Evolutionary conservation across 2,329 filamentous ascomycete species (phyloP).

Genomic region (Diaporthe humulicola): DNA sequence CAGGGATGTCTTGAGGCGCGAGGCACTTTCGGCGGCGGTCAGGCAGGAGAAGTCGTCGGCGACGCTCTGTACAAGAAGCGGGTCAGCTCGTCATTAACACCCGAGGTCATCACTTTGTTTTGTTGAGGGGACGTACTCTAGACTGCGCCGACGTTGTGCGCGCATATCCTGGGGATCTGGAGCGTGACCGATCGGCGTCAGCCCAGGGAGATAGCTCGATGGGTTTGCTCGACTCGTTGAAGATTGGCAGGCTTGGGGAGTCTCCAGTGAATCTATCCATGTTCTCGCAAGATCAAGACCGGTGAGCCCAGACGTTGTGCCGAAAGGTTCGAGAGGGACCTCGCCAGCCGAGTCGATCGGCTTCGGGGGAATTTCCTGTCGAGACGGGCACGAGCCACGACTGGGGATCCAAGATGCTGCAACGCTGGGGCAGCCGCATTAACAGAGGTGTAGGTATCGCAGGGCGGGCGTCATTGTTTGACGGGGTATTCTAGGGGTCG

Average conservation of each 20-base stretch:
- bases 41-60: slow-evolving; percentile 76
- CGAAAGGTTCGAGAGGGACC: background rate
- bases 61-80: slow-evolving; percentile 55
- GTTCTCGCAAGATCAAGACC: slow-evolving; percentile 8
- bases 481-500: slow-evolving; percentile 5
- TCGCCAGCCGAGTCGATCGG: slow-evolving; percentile 5
- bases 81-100: slow-evolving; percentile 18
- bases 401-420: slow-evolving; percentile 32
- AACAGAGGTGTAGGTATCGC: slow-evolving; percentile 26
- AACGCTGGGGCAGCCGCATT: slow-evolving; percentile 36
- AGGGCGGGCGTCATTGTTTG: slow-evolving; percentile 33
- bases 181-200: slow-evolving; percentile 50
- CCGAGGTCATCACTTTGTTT: background rate
- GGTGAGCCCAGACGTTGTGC: background rate
- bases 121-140: slow-evolving; percentile 55
- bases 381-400: slow-evolving; percentile 28
- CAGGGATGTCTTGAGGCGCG: slow-evolving; percentile 85
- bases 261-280: slow-evolving; percentile 40
- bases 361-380: background rate
- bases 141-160: slow-evolving; percentile 69
- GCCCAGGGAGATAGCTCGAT: slow-evolving; percentile 42
- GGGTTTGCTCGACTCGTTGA: slow-evolving; percentile 37
- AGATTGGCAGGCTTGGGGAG: slow-evolving; percentile 38
- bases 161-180: slow-evolving; percentile 52
- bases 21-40: slow-evolving; percentile 82